A percentile compares a stretch with the other conserved stretches of the same genome.
These are phyloP conservation scores for Phytophthora citricola DNA, from an alignment of 352 stramenopile genomes.

Conservation along the genomic window DNA sequence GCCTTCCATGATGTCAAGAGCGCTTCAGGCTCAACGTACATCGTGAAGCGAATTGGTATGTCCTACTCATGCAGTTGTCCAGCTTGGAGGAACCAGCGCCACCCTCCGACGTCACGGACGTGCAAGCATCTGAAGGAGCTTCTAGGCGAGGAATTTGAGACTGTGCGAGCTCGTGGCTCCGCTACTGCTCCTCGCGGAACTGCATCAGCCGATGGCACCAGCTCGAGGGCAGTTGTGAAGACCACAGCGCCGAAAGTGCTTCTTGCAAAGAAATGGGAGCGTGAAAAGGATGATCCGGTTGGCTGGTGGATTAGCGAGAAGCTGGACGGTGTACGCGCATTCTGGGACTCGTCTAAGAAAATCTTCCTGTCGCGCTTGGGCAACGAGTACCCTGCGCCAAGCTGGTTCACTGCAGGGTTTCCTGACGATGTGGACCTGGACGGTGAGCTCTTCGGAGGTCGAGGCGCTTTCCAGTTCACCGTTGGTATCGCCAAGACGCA, in stretches of 20 bases:
- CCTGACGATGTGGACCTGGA: constrained; percentile 69
- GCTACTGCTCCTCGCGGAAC: constrained; percentile 23
- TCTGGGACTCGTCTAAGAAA: constrained; percentile 59
- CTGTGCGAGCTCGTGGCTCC: constrained; percentile 31
- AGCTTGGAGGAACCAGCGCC: constrained; percentile 70
- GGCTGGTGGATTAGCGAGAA: constrained; percentile 85
- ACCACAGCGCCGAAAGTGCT: constrained; percentile 53
- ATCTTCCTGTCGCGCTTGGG: constrained; percentile 68
- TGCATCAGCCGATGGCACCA: constrained; percentile 9
- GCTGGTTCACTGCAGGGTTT: constrained; percentile 66
- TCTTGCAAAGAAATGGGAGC: constrained; percentile 75
- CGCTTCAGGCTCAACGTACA: constrained; percentile 62
- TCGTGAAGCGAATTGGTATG: constrained; percentile 54
- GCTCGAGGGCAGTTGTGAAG: constrained; percentile 36
- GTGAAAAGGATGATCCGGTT: constrained; percentile 58
- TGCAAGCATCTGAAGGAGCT: constrained; percentile 74
- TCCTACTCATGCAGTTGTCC: constrained; percentile 72
- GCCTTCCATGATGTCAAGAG: constrained; percentile 58
- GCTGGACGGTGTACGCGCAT: constrained; percentile 74
- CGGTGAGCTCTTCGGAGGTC: constrained; percentile 74
- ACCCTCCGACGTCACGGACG: constrained; percentile 49
- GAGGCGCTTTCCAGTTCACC: constrained; percentile 67
- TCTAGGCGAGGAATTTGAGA: constrained; percentile 61
- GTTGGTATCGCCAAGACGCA: constrained; percentile 72
- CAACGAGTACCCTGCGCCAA: constrained; percentile 69